phyloP scores from a whole-genome alignment of 2,329 filamentous ascomycete species.

The Xylariaceae sp. region DNA sequence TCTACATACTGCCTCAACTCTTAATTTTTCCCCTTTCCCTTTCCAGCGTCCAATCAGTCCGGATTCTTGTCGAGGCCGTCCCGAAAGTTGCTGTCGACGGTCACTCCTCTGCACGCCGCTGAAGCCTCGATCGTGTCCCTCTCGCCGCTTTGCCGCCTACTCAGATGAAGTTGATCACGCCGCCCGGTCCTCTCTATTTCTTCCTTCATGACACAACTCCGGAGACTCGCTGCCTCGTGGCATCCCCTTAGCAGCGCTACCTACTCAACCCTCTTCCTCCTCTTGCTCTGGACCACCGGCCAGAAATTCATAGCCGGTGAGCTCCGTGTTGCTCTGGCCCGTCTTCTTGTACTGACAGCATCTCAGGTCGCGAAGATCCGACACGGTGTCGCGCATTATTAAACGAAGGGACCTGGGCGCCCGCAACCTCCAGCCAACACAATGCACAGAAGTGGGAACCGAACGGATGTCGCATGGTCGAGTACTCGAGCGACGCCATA shows the following conservation, averaged over 20 bases:
- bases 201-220: slow-evolving; percentile 21
- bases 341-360: slow-evolving; percentile 11
- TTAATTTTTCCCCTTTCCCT: slow-evolving; percentile 10
- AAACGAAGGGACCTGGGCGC: slow-evolving; percentile 25
- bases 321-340: not conserved
- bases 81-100: slow-evolving; percentile 4
- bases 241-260: slow-evolving; percentile 20
- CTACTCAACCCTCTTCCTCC: slow-evolving; percentile 16
- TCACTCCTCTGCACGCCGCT: slow-evolving; percentile 9
- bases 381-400: slow-evolving; percentile 26
- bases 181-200: not conserved
- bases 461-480: slow-evolving; percentile 54
- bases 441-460: slow-evolving; percentile 51
- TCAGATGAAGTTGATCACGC: slow-evolving; percentile 17
- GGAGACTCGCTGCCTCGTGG: slow-evolving; percentile 22
- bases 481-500: slow-evolving; percentile 51
- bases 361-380: slow-evolving; percentile 22
- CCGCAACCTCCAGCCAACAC: slow-evolving; percentile 2
- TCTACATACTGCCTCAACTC: not conserved
- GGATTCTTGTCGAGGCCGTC: not conserved
- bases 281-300: slow-evolving; percentile 15
- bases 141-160: not conserved
- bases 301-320: slow-evolving; percentile 19
- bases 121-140: slow-evolving; percentile 11
- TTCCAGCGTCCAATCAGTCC: slow-evolving; percentile 10